A percentile compares a stretch with the other conserved stretches of the same genome.
Conservation (phyloP, 306 rosid species). For the Quillaja saponaria region DNA sequence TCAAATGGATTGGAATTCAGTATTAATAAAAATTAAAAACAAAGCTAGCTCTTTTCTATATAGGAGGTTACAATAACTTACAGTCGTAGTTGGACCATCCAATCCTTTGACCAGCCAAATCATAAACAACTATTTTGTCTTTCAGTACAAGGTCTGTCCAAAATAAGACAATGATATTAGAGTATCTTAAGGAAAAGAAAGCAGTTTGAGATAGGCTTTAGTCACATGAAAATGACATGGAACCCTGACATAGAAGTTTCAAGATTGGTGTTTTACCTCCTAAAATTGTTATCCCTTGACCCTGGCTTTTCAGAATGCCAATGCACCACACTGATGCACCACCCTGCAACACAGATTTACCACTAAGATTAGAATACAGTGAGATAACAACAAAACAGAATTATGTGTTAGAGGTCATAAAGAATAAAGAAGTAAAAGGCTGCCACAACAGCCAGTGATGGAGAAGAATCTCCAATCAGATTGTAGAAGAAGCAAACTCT, state of each 20-base stretch:
- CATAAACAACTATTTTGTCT: constrained; percentile 88
- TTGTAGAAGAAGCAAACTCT: neutral
- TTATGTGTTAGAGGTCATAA: neutral
- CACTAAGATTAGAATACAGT: constrained; percentile 8
- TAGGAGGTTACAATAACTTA: constrained; percentile 46
- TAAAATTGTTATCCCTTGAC: constrained; percentile 78
- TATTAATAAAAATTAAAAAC: constrained; percentile 1
- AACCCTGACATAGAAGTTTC: neutral
- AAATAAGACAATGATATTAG: constrained; percentile 26
- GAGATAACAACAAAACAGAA: constrained; percentile 24
- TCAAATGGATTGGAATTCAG: constrained; percentile 20
- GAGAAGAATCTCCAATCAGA: neutral
- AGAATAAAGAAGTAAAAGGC: constrained; percentile 2
- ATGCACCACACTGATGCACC: constrained; percentile 82
- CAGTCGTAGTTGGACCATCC: constrained; percentile 98
- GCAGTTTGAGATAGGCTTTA: neutral
- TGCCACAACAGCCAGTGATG: constrained; percentile 6
- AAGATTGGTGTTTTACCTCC: constrained; percentile 65
- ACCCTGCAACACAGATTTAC: constrained; percentile 51
- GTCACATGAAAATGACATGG: constrained; percentile 6
- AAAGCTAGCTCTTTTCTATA: constrained; percentile 4
- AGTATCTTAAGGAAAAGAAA: constrained; percentile 23
- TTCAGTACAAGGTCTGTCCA: constrained; percentile 85
- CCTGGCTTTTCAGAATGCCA: constrained; percentile 83
- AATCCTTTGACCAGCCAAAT: constrained; percentile 77